phyloP scores from a whole-genome alignment of 208 protist species.

The Leishmania amazonensis region DNA sequence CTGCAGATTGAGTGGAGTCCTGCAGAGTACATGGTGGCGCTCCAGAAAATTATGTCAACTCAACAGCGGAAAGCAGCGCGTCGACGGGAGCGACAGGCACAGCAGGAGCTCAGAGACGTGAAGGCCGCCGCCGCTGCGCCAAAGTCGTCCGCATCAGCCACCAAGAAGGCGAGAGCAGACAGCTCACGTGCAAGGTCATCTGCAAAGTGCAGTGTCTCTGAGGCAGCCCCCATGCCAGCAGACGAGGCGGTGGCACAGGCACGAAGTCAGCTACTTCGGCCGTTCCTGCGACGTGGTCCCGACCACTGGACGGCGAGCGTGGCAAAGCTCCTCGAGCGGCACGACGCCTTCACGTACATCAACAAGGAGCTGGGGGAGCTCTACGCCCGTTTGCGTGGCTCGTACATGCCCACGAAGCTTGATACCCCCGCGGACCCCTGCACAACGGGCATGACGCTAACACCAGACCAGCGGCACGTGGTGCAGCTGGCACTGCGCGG shows the following conservation, averaged over 20 bases:
- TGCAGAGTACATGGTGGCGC: slow-evolving; percentile 25
- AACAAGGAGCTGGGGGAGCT: slow-evolving; percentile 48
- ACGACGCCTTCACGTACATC: slow-evolving; percentile 55
- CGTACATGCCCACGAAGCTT: slow-evolving; percentile 82
- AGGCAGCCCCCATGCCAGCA: not conserved
- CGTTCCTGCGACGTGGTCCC: slow-evolving; percentile 9
- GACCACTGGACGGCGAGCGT: slow-evolving; percentile 54
- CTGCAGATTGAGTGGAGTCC: slow-evolving; percentile 71
- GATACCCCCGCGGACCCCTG: slow-evolving; percentile 62
- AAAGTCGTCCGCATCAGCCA: not conserved
- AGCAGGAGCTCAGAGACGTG: not conserved
- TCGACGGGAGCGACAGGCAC: not conserved
- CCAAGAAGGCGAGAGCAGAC: not conserved
- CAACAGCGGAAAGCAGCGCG: slow-evolving; percentile 2
- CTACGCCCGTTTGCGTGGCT: slow-evolving; percentile 50
- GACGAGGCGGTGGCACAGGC: slow-evolving; percentile 15
- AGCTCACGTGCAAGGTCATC: not conserved
- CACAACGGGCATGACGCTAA: slow-evolving; percentile 41
- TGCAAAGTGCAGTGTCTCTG: not conserved
- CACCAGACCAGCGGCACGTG: slow-evolving; percentile 73
- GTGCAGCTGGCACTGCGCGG: slow-evolving; percentile 65
- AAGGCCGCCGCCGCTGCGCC: not conserved
- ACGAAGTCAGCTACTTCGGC: slow-evolving; percentile 17
- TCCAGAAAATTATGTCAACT: slow-evolving; percentile 17
- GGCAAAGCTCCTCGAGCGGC: slow-evolving; percentile 41